These are phyloP conservation scores for Luffa aegyptiaca DNA, from an alignment of 306 rosid species.

Conservation along the genomic window DNA sequence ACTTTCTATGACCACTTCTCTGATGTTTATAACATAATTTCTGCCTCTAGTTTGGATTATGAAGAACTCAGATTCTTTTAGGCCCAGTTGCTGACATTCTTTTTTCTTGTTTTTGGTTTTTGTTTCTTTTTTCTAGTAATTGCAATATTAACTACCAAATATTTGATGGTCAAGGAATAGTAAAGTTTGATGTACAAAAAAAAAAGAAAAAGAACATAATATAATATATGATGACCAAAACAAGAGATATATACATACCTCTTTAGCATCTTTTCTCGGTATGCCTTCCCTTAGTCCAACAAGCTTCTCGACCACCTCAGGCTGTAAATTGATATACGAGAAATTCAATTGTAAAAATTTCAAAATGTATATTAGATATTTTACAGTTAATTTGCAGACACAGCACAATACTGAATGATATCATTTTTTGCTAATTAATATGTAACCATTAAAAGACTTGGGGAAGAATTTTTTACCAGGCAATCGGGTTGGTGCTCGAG, in stretches of 20 bases:
- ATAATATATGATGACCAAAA: neutral
- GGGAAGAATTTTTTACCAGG: slow-evolving; percentile 46
- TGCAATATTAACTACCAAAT: neutral
- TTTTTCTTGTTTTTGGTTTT: too few relatives aligned
- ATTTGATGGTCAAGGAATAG: neutral
- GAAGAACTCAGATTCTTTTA: too few relatives aligned
- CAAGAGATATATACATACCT: slow-evolving; percentile 35
- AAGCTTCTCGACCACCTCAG: slow-evolving; percentile 95
- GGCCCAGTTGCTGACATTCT: too few relatives aligned
- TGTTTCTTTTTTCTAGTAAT: neutral
- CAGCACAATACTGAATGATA: neutral
- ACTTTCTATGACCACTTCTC: too few relatives aligned
- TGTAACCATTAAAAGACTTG: neutral
- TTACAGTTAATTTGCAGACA: neutral
- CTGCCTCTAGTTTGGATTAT: too few relatives aligned
- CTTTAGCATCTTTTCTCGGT: slow-evolving; percentile 95
- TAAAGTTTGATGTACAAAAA: neutral
- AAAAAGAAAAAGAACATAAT: neutral
- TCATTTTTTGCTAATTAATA: neutral
- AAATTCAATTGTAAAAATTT: slow-evolving; percentile 5
- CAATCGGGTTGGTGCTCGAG: slow-evolving; percentile 98
- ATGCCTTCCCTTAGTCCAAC: slow-evolving; percentile 92
- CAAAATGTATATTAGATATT: neutral
- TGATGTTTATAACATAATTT: too few relatives aligned
- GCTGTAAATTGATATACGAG: slow-evolving; percentile 36